A percentile compares a stretch with the other conserved stretches of the same genome.
phyloP scores from a whole-genome alignment of 805 yeast species.

The Torulaspora quercuum region DNA sequence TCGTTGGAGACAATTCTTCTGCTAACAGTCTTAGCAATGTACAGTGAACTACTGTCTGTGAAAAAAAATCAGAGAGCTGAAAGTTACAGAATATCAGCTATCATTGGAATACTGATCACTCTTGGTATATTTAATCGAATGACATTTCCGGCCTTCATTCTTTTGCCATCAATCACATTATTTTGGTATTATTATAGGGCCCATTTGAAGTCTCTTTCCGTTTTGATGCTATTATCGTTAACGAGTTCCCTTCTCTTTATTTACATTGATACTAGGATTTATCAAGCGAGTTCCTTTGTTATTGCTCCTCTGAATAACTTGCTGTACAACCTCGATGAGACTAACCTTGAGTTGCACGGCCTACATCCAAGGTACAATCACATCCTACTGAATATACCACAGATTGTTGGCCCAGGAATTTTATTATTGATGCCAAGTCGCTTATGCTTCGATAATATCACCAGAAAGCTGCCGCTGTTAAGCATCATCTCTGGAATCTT shows the following conservation, averaged over 20 bases:
- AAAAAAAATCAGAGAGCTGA: constrained; percentile 9
- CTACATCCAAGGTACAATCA: constrained; percentile 78
- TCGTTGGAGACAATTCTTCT: constrained; percentile 60
- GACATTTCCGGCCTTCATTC: constrained; percentile 73
- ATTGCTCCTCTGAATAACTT: constrained; percentile 78
- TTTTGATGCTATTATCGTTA: constrained; percentile 37
- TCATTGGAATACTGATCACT: constrained; percentile 49
- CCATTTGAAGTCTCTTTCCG: constrained; percentile 35
- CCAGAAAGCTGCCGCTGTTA: constrained; percentile 47
- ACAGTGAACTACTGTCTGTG: constrained; percentile 31
- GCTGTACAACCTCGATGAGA: constrained; percentile 56
- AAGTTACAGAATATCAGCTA: constrained; percentile 19
- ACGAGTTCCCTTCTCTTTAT: constrained; percentile 41
- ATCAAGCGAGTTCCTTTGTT: constrained; percentile 29
- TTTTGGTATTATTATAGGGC: constrained; percentile 40
- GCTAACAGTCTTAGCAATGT: constrained; percentile 42
- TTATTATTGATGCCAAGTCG: constrained; percentile 37
- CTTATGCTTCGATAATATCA: constrained; percentile 1
- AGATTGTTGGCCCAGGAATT: constrained; percentile 76
- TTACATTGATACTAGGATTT: constrained; percentile 52
- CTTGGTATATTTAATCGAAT: constrained; percentile 82
- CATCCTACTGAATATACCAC: constrained; percentile 69
- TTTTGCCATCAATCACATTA: constrained; percentile 55
- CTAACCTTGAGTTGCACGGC: constrained; percentile 75
- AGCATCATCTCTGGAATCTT: constrained; percentile 60